Evolutionary conservation across 345 rosid species (phyloP).

Genomic region (Corymbia maculata): DNA sequence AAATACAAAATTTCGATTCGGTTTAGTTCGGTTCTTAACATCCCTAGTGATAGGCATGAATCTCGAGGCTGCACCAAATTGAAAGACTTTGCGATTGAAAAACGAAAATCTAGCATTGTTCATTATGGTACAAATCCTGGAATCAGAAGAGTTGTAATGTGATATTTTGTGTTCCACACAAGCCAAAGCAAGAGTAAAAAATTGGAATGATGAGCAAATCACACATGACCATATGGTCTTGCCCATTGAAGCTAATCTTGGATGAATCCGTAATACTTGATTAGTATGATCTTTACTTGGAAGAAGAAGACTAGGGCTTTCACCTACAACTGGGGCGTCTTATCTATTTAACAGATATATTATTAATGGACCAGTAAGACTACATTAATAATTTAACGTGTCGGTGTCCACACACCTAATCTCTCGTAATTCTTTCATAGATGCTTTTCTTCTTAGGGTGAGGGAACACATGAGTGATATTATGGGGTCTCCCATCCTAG

Average conservation of each 20-base stretch:
- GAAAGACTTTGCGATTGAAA: not conserved
- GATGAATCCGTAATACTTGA: not conserved
- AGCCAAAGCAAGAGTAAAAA: not conserved
- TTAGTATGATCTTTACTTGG: not conserved
- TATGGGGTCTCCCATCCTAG: too few species aligned
- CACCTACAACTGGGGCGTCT: too few species aligned
- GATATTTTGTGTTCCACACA: not conserved
- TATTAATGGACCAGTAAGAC: too few species aligned
- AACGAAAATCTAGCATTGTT: not conserved
- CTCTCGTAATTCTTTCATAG: too few species aligned
- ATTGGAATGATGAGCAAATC: not conserved
- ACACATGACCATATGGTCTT: accelerated
- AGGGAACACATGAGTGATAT: too few species aligned
- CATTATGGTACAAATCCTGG: not conserved
- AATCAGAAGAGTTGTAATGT: not conserved
- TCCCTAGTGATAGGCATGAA: too few species aligned
- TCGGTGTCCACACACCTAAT: too few species aligned
- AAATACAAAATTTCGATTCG: too few species aligned
- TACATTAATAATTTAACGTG: too few species aligned
- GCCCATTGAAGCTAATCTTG: not conserved
- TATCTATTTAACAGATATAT: too few species aligned
- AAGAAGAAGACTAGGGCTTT: not conserved
- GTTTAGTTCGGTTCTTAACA: too few species aligned
- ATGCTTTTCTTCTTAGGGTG: too few species aligned
- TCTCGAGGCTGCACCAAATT: not conserved